Percentiles rank a stretch among this genome's conserved stretches.
These are phyloP conservation scores for Mallotus repandus DNA, from an alignment of 441 rosid species.

Conservation along the genomic window DNA sequence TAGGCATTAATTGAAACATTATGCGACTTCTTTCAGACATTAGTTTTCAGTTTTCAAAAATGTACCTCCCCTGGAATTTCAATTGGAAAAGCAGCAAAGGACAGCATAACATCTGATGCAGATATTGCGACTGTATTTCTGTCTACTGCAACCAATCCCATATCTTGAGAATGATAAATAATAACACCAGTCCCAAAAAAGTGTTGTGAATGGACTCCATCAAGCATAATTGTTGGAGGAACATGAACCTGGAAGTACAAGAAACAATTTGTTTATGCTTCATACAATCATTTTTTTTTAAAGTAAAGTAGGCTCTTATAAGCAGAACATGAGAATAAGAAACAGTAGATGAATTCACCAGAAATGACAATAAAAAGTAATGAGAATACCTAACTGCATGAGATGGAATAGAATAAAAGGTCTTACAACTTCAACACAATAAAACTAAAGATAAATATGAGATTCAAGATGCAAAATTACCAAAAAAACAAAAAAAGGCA, in stretches of 20 bases:
- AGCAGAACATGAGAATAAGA: background rate
- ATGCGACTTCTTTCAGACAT: background rate
- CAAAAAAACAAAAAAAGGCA: background rate
- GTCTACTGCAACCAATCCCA: slow-evolving; percentile 98
- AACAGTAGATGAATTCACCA: background rate
- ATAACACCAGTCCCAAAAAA: slow-evolving; percentile 96
- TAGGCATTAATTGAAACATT: slow-evolving; percentile 29
- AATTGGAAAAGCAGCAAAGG: slow-evolving; percentile 97
- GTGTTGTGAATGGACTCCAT: slow-evolving; percentile 94
- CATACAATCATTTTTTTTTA: background rate
- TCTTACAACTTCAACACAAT: background rate
- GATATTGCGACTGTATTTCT: slow-evolving; percentile 91
- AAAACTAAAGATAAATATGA: background rate
- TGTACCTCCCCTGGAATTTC: slow-evolving; percentile 99
- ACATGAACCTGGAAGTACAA: slow-evolving; percentile 76
- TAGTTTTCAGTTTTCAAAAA: slow-evolving; percentile 15
- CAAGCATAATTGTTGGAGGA: slow-evolving; percentile 93
- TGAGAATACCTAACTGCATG: background rate
- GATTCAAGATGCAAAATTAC: background rate
- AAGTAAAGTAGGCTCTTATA: background rate
- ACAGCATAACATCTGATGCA: slow-evolving; percentile 92
- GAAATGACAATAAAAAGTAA: background rate
- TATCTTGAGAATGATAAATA: slow-evolving; percentile 74
- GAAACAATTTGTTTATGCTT: background rate
- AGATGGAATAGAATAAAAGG: background rate